These are phyloP conservation scores for Verticillium tricorpus DNA, from an alignment of 2,329 filamentous ascomycete genomes.

Conservation along the genomic window DNA sequence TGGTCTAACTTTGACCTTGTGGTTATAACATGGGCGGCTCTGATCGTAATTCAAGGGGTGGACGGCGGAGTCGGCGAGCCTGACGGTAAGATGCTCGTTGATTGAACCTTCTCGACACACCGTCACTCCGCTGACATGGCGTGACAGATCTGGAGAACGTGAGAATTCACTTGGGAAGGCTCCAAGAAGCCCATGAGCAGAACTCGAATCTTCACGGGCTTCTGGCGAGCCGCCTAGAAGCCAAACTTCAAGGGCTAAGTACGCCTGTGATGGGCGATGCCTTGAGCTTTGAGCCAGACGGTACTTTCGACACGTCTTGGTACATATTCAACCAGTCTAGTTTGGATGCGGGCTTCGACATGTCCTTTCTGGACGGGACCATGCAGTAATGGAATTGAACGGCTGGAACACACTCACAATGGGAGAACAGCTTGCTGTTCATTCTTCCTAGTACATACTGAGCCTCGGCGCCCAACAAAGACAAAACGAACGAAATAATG, in stretches of 20 bases:
- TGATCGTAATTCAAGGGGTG: conserved; percentile 36
- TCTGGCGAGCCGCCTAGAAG: conserved; percentile 19
- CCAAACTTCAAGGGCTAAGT: conserved; percentile 18
- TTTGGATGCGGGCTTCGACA: conserved; percentile 15
- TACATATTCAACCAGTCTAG: conserved; percentile 22
- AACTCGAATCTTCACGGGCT: conserved; percentile 18
- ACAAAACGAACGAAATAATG: no score
- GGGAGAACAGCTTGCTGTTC: no score
- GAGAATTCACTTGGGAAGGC: conserved; percentile 20
- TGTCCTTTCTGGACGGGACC: conserved; percentile 4
- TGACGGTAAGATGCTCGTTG: conserved; percentile 21
- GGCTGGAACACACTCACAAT: no score
- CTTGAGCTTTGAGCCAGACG: conserved; percentile 7
- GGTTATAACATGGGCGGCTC: conserved; percentile 38
- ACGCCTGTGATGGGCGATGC: conserved; percentile 15
- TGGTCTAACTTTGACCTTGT: conserved; percentile 40
- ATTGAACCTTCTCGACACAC: background rate
- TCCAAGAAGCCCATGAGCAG: conserved; percentile 22
- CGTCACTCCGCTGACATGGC: background rate
- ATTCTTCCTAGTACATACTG: no score
- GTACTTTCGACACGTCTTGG: conserved; percentile 17
- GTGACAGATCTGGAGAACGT: conserved; percentile 21
- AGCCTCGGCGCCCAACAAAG: no score
- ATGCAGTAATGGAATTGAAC: background rate
- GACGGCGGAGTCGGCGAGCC: conserved; percentile 33